phyloP scores from a whole-genome alignment of 2,329 filamentous ascomycete species.

The Zymoseptoria passerinii region DNA sequence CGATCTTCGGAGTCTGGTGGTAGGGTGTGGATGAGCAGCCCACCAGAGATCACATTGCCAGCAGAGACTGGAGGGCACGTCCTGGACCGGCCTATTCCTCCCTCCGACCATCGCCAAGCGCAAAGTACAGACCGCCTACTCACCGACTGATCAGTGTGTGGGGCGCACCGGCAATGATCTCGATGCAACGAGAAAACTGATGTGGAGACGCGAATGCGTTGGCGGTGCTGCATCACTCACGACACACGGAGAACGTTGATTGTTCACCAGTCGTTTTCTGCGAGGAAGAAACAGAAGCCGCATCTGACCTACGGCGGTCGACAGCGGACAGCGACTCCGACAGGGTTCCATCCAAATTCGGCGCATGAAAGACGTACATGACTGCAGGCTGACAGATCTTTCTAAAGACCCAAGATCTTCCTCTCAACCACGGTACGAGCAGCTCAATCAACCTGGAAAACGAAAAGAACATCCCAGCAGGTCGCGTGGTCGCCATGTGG shows the following conservation, averaged over 20 bases:
- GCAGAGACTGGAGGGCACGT: not conserved
- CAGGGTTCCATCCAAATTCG: not conserved
- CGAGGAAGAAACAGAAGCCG: not conserved
- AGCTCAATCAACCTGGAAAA: slow-evolving; percentile 5
- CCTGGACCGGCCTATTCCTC: not conserved
- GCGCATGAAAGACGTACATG: not conserved
- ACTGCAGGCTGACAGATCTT: not conserved
- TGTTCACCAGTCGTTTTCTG: not conserved
- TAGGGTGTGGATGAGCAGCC: not conserved
- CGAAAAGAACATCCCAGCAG: slow-evolving; percentile 4
- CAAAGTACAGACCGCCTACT: not conserved
- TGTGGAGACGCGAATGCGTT: not conserved
- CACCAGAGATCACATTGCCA: not conserved
- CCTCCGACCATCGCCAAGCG: not conserved
- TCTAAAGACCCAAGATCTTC: slow-evolving; percentile 17
- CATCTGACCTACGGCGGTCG: not conserved
- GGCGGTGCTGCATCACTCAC: not conserved
- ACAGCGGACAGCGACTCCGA: not conserved
- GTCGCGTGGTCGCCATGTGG: slow-evolving; percentile 13
- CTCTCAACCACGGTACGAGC: not conserved
- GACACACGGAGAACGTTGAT: not conserved
- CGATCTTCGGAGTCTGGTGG: not conserved
- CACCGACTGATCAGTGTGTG: not conserved
- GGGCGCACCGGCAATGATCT: not conserved
- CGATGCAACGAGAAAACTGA: not conserved